Evolutionary conservation across 164 flowering plant species (phyloP).

Genomic region (Buxus sempervirens): DNA sequence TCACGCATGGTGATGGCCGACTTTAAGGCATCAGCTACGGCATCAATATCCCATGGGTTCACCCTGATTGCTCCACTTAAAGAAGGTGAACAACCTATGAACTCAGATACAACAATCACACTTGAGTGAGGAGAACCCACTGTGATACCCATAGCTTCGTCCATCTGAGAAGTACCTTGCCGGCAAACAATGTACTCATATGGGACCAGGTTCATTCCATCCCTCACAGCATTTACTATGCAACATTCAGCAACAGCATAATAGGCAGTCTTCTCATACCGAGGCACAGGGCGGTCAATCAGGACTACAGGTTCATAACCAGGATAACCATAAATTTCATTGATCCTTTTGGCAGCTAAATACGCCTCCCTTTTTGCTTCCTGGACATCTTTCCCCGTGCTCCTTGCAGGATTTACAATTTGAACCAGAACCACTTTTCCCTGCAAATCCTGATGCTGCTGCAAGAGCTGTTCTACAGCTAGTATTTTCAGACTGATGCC

Average conservation of each 20-base stretch:
- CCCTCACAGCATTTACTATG: slow-evolving; percentile 5
- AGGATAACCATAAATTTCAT: slow-evolving; percentile 14
- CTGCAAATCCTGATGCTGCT: slow-evolving; percentile 11
- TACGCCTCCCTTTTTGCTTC: slow-evolving; percentile 18
- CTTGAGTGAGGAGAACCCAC: slow-evolving; percentile 10
- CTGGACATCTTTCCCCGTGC: slow-evolving; percentile 20
- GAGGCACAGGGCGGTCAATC: slow-evolving; percentile 16
- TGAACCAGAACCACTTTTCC: slow-evolving; percentile 10
- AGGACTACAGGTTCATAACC: slow-evolving; percentile 19
- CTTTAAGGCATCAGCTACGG: slow-evolving; percentile 17
- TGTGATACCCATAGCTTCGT: slow-evolving; percentile 10
- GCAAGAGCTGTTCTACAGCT: slow-evolving; percentile 9
- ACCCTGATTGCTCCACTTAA: slow-evolving; percentile 21
- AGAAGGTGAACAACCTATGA: slow-evolving; percentile 19
- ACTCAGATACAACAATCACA: slow-evolving; percentile 19
- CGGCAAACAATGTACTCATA: slow-evolving; percentile 22
- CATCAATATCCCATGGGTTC: slow-evolving; percentile 21
- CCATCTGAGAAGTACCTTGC: slow-evolving; percentile 11
- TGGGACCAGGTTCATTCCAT: slow-evolving; percentile 23
- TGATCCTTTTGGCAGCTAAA: slow-evolving; percentile 17
- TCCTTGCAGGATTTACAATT: slow-evolving; percentile 17
- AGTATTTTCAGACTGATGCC: too few relatives aligned
- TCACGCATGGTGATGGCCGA: slow-evolving; percentile 13
- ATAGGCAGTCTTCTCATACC: slow-evolving; percentile 16
- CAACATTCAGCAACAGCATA: slow-evolving; percentile 24